Evolutionary conservation across 2,329 filamentous ascomycete genomes (phyloP).

Genomic region (Endocalyx cinctus): DNA sequence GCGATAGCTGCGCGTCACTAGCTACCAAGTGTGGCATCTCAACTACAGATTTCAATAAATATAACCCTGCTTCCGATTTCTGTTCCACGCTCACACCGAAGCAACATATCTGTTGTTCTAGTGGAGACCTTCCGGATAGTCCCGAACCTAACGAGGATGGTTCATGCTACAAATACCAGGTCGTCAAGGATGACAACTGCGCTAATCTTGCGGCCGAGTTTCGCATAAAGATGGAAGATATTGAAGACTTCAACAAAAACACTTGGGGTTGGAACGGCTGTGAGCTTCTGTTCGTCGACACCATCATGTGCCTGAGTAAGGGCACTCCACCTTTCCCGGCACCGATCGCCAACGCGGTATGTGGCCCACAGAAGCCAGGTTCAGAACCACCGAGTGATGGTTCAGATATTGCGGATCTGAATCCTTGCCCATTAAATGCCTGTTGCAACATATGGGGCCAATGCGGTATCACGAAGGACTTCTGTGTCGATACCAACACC

Average conservation of each 20-base stretch:
- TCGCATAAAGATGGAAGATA: too few species aligned
- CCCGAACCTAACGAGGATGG: too few species aligned
- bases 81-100: slow-evolving; percentile 21
- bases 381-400: slow-evolving; percentile 28
- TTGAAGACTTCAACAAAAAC: slow-evolving; percentile 1
- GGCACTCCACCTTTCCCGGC: slow-evolving; percentile 38
- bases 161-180: too few species aligned
- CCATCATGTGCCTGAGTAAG: slow-evolving; percentile 34
- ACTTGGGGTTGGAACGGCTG: slow-evolving; percentile 35
- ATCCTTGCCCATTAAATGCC: slow-evolving; percentile 40
- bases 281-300: slow-evolving; percentile 21
- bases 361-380: slow-evolving; percentile 41
- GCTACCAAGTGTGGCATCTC: slow-evolving; percentile 36
- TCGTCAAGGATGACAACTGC: too few species aligned
- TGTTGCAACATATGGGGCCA: slow-evolving; percentile 34
- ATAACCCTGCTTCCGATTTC: slow-evolving; percentile 27
- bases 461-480: slow-evolving; percentile 25
- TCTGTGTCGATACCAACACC: slow-evolving; percentile 19
- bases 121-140: too few species aligned
- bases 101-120: slow-evolving; percentile 35
- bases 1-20: slow-evolving; percentile 33
- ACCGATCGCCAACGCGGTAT: slow-evolving; percentile 30
- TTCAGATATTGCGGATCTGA: slow-evolving; percentile 33
- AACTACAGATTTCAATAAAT: slow-evolving; percentile 30
- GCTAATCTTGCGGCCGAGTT: too few species aligned